These are phyloP conservation scores for Furcasterigmium furcatum DNA, from an alignment of 2,329 filamentous ascomycete genomes.

Conservation along the genomic window DNA sequence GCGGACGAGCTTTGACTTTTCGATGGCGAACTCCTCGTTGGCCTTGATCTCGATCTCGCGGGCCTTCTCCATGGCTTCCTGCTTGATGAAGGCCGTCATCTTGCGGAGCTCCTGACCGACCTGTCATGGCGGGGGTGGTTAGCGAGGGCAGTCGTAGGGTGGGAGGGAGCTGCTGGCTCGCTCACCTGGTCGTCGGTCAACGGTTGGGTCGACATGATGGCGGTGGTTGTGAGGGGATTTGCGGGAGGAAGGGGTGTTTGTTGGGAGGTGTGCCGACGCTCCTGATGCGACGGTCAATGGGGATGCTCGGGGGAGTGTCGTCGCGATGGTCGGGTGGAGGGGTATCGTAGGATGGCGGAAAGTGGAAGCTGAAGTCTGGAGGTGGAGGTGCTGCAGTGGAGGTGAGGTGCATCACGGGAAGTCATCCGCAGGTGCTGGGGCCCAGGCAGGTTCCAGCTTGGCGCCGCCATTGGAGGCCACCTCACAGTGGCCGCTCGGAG, in stretches of 20 bases:
- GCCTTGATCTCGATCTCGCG: constrained; percentile 96
- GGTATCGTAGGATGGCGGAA: neutral
- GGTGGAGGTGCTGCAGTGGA: neutral
- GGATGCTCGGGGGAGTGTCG: constrained; percentile 3
- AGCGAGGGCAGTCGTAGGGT: neutral
- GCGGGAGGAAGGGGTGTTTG: constrained; percentile 1
- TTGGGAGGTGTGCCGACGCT: neutral
- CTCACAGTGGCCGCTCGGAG: neutral
- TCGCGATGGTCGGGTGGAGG: constrained; percentile 6
- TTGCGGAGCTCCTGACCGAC: constrained; percentile 98
- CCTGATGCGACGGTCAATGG: neutral
- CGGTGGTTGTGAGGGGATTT: constrained; percentile 12
- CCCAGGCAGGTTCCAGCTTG: constrained; percentile 1
- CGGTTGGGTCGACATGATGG: constrained; percentile 15
- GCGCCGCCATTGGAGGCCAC: neutral
- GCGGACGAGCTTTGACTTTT: constrained; percentile 97
- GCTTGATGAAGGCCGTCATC: constrained; percentile 99
- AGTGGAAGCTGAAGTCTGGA: neutral
- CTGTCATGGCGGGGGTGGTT: constrained; percentile 41
- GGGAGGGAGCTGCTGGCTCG: neutral
- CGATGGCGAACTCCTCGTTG: constrained; percentile 97
- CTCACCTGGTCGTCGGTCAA: constrained; percentile 18
- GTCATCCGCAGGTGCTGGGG: neutral
- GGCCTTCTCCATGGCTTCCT: constrained; percentile 95
- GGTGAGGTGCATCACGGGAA: neutral